Percentiles rank a stretch among this genome's conserved stretches.
These are phyloP conservation scores for Elaeis oleifera DNA, from an alignment of 202 grass and related monocot species.

Conservation along the genomic window DNA sequence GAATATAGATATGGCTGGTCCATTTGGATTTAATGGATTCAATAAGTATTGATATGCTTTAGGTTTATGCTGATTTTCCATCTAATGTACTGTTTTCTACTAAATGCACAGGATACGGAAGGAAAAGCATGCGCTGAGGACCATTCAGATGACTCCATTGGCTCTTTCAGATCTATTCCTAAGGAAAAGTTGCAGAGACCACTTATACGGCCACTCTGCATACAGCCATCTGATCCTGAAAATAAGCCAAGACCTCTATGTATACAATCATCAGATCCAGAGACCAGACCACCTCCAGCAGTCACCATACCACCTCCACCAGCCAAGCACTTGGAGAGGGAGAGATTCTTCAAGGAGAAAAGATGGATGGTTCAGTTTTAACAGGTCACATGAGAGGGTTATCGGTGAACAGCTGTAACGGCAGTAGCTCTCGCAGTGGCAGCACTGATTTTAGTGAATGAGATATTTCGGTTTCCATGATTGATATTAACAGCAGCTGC, in stretches of 20 bases:
- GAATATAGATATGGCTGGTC: too few relatives aligned
- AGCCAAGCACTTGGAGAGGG: slow-evolving; percentile 58
- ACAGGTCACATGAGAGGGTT: slow-evolving; percentile 50
- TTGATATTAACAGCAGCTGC: neutral
- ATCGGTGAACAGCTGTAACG: slow-evolving; percentile 43
- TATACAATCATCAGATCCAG: slow-evolving; percentile 27
- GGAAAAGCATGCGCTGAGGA: slow-evolving; percentile 82
- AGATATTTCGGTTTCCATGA: slow-evolving; percentile 29
- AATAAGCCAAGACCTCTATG: slow-evolving; percentile 18
- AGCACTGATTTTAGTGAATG: slow-evolving; percentile 81
- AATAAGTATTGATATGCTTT: neutral
- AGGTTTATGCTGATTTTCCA: neutral
- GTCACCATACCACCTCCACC: slow-evolving; percentile 59
- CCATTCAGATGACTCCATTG: slow-evolving; percentile 19
- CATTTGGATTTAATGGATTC: too few relatives aligned
- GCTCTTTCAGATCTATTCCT: slow-evolving; percentile 47
- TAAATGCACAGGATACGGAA: slow-evolving; percentile 45
- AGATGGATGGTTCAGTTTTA: slow-evolving; percentile 33
- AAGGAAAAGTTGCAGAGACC: slow-evolving; percentile 73
- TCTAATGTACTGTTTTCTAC: slow-evolving; percentile 13
- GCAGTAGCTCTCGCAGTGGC: slow-evolving; percentile 66
- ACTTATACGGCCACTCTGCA: slow-evolving; percentile 40
- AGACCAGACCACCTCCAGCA: slow-evolving; percentile 18
- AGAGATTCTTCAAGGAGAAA: slow-evolving; percentile 80
- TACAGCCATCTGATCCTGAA: slow-evolving; percentile 39